Evolutionary conservation across 148 eudicot species (phyloP), one percentile per base, ranked within the genome.

Genomic region (Rhododendron molle): DNA sequence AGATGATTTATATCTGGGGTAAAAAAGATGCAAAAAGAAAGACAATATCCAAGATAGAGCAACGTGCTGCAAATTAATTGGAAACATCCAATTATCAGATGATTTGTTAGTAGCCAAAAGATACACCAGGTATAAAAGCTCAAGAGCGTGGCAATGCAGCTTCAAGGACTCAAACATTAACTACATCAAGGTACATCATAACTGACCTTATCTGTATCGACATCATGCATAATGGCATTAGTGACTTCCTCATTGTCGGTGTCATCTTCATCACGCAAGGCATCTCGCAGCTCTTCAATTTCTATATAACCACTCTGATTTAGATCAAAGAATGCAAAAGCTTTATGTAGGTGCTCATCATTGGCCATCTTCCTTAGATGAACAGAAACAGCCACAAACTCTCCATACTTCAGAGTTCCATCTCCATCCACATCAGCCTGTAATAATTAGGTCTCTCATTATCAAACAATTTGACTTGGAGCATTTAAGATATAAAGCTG

Each of bases 401-500:
- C 96, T 49, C 91, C 94, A 83, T 91, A 94, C 86, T 92, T 92
- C 87, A 94, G 85, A 49, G 87, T 76, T 83, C 98, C 98, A 85
- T 94, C 93, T 32, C 94, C 93, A 83, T 93, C 96, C 44, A 93
- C 92, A 88, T 93, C 98, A 91, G 96, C 96, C 96, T 93, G 91
- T 76, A 79, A 26, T 65, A 83, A 81, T 81, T 87, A 83, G 50
- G 54, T 80, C 46, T 65, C 81, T 81, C 47, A 62, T 84, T 11
- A 15, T 67, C 47, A 80, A 84, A 9, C 26, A 40, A 84, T 4
- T 23, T 52, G 54, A 78, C 56, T 58, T 26, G 49, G 38, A 84
- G 28, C 73, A 69, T 56, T 60, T 21, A 12, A 23, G 16, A 15
- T 67, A 54, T 16, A 44, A 38, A 82, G 18, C 32, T 58, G n/a